Percentiles rank a stretch among this genome's conserved stretches.
Evolutionary conservation across 345 rosid species (phyloP).

Genomic region (Citrus sp.): DNA sequence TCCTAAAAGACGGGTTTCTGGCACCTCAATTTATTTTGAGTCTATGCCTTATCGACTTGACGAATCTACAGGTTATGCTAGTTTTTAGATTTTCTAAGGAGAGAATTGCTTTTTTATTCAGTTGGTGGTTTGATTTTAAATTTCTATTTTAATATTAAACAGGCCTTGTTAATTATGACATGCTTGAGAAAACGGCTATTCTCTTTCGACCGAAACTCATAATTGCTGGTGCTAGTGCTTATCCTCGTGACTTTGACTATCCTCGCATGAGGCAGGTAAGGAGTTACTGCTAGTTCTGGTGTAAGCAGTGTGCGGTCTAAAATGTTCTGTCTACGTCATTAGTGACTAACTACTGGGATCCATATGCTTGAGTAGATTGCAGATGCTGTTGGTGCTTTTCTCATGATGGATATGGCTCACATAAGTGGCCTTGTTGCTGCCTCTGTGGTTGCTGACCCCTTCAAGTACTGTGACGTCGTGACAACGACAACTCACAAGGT

Average conservation of each 20-base stretch:
- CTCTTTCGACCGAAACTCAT: conserved; percentile 92
- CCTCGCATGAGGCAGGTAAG: conserved; percentile 91
- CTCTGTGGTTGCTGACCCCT: conserved; percentile 84
- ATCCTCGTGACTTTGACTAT: conserved; percentile 90
- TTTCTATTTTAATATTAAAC: conserved; percentile 22
- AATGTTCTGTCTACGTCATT: neutral
- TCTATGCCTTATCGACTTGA: conserved; percentile 95
- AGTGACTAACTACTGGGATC: conserved; percentile 20
- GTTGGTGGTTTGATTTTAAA: neutral
- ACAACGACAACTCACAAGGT: conserved; percentile 97
- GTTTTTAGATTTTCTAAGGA: neutral
- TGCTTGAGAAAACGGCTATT: conserved; percentile 88
- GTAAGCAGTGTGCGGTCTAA: neutral
- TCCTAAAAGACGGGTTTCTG: conserved; percentile 87
- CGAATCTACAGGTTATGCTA: conserved; percentile 69
- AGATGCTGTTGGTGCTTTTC: conserved; percentile 87
- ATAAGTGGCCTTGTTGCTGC: conserved; percentile 96
- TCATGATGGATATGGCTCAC: conserved; percentile 99
- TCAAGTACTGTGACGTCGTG: conserved; percentile 84
- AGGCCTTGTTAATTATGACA: conserved; percentile 84
- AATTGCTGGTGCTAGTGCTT: conserved; percentile 97
- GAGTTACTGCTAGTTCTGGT: neutral
- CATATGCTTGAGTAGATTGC: conserved; percentile 59
- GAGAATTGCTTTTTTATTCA: neutral
- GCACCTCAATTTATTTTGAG: conserved; percentile 89